Evolutionary conservation across 257 asterid genomes (phyloP).

Genomic region (Coffea eugenioides): DNA sequence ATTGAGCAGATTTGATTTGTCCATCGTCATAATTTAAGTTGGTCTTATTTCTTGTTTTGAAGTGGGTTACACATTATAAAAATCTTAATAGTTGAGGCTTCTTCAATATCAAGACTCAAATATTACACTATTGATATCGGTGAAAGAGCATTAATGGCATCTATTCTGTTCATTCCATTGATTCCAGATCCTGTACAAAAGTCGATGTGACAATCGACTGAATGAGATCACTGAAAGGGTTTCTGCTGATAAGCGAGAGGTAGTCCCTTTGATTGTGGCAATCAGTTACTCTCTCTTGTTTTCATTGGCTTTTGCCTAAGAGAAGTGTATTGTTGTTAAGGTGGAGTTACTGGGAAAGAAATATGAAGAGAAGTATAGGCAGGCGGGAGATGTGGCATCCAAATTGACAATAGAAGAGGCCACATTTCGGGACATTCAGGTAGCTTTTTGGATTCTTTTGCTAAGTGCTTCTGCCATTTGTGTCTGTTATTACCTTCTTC

Average conservation of each 20-base stretch:
- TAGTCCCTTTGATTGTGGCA: conserved; percentile 27
- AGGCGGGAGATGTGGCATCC: conserved; percentile 89
- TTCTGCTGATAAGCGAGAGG: conserved; percentile 85
- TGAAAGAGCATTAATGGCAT: conserved; percentile 16
- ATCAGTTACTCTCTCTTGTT: conserved; percentile 5
- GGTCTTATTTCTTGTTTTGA: neutral
- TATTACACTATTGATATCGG: neutral
- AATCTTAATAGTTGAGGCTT: neutral
- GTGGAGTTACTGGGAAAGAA: conserved; percentile 79
- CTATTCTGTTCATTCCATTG: conserved; percentile 25
- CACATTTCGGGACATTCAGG: conserved; percentile 97
- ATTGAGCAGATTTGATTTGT: neutral
- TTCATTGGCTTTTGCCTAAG: conserved; percentile 13
- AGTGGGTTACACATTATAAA: neutral
- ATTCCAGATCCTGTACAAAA: conserved; percentile 84
- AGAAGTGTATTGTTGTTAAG: conserved; percentile 41
- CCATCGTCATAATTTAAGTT: neutral
- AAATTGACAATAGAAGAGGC: conserved; percentile 93
- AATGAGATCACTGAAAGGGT: conserved; percentile 87
- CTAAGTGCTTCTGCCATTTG: neutral
- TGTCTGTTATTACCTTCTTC: conserved; percentile 1
- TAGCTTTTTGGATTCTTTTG: conserved; percentile 19
- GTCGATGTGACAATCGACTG: conserved; percentile 89
- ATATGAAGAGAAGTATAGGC: conserved; percentile 92
- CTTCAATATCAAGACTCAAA: neutral